Evolutionary conservation across 305 asterid species (phyloP).

Genomic region (Fraxinus velutina): DNA sequence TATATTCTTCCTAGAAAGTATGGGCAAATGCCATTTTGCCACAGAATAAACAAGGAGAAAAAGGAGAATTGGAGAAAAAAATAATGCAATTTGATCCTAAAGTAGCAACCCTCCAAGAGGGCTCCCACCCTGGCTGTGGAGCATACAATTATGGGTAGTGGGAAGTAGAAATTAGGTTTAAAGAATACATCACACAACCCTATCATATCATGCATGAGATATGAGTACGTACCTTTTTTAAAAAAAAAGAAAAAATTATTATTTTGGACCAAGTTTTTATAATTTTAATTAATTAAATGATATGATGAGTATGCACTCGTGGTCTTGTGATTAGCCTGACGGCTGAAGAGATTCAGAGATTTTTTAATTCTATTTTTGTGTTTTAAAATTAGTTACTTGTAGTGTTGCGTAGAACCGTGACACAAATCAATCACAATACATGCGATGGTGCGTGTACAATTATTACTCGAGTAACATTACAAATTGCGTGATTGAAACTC

Average conservation of each 20-base stretch:
- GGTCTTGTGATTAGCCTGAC: not conserved
- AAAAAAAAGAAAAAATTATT: not conserved
- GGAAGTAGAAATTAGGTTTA: slow-evolving; percentile 16
- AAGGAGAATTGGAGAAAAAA: not conserved
- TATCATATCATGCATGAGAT: slow-evolving; percentile 27
- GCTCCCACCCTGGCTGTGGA: slow-evolving; percentile 43
- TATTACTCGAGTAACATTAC: not conserved
- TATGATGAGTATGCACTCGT: not conserved
- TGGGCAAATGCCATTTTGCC: not conserved
- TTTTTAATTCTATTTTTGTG: not conserved
- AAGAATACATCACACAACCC: slow-evolving; percentile 22
- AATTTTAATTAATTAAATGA: not conserved
- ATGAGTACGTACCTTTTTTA: not conserved
- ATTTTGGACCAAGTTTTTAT: not conserved
- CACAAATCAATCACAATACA: not conserved
- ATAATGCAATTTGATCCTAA: slow-evolving; percentile 12
- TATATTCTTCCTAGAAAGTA: slow-evolving; percentile 15
- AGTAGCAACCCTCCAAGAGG: slow-evolving; percentile 23
- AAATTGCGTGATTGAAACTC: not conserved
- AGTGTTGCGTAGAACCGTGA: not conserved
- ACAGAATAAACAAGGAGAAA: not conserved
- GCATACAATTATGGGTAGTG: slow-evolving; percentile 10
- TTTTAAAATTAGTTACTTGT: not conserved
- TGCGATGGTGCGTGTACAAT: not conserved
- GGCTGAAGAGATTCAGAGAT: not conserved